Percentiles rank a stretch among this genome's conserved stretches.
Conservation (phyloP, 805 yeast species). For the Cyberlindnera saturnus region DNA sequence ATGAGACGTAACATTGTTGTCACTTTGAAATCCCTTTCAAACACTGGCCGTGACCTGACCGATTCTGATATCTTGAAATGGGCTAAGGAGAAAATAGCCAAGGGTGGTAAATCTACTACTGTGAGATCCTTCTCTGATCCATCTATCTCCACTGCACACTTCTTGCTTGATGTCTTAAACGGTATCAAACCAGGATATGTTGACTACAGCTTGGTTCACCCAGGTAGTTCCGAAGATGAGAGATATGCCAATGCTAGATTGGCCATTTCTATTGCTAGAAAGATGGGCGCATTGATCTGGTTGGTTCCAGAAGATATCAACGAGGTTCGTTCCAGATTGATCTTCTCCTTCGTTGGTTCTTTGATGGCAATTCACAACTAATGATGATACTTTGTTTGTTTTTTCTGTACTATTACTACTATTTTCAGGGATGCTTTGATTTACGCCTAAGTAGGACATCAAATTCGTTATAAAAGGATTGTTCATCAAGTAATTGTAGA, state of each 20-base stretch:
- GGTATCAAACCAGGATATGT: slow-evolving; percentile 98
- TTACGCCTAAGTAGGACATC: neutral
- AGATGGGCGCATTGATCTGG: slow-evolving; percentile 96
- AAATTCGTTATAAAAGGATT: too few species aligned
- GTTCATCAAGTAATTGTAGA: neutral
- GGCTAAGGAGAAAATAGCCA: slow-evolving; percentile 83
- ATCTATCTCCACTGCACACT: slow-evolving; percentile 69
- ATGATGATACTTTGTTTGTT: neutral
- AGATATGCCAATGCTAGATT: slow-evolving; percentile 90
- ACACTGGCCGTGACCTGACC: slow-evolving; percentile 62
- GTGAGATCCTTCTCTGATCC: slow-evolving; percentile 85
- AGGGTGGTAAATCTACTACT: slow-evolving; percentile 72
- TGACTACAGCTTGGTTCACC: slow-evolving; percentile 84
- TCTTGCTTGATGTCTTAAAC: slow-evolving; percentile 81
- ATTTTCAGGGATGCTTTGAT: neutral
- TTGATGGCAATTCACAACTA: slow-evolving; percentile 64
- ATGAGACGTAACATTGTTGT: slow-evolving; percentile 93
- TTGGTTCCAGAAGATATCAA: slow-evolving; percentile 99
- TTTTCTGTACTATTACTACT: slow-evolving; percentile 1
- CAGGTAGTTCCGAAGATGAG: slow-evolving; percentile 78
- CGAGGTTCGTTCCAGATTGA: slow-evolving; percentile 91
- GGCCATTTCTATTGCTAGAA: slow-evolving; percentile 97
- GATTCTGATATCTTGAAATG: slow-evolving; percentile 87
- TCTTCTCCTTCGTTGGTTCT: slow-evolving; percentile 91
- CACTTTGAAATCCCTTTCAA: slow-evolving; percentile 68